Evolutionary conservation across 805 yeast genomes (phyloP), one percentile per base, ranked within the genome.

Genomic region (Zygoascus flipseniorum): DNA sequence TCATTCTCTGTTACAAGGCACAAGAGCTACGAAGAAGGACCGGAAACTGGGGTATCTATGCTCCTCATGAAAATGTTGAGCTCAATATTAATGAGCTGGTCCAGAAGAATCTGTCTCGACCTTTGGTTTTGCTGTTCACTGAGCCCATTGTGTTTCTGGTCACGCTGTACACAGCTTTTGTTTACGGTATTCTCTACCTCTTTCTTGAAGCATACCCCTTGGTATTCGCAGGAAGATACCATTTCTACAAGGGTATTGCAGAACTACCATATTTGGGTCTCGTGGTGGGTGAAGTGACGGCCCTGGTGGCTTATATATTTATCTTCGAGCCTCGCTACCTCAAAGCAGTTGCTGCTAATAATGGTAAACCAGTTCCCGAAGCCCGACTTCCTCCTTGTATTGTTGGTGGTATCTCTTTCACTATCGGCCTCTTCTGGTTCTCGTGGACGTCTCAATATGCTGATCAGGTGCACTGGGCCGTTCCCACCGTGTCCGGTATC

Each of bases 361-460:
- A 77, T 42, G 83, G 83, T 48, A 74, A 71, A 57, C 79, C 82
- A 3, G 79, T 84, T n/a, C 95, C 97, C 0, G 97, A 89, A 69
- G 85, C 83, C 41, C 81, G 96, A 69, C 73, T 89, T 54, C 81
- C 83, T 20, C 83, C 90, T 35, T 80, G 89, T 85, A 78, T 88
- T 69, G 67, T 77, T 45, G 90, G 95, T 31, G 82, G 84, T 31
- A 57, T 86, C 52, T 65, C 77, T 13, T 89, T 89, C 74, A 85
- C 95, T 32, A 74, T 80, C 51, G 97, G 96, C 52, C 72, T 89
- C 58, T 76, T 89, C 65, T 86, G 96, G 96, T 76, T 89, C 68
- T 80, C 86, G 54, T 89, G 97, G 97, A 74, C 89, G 14, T 96
- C 96, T 65, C 78, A 81, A 59, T 89, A 83, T 69, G 83, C 79